phyloP scores from a whole-genome alignment of 176 grass and related monocot species.

The Phyllostachys edulis region DNA sequence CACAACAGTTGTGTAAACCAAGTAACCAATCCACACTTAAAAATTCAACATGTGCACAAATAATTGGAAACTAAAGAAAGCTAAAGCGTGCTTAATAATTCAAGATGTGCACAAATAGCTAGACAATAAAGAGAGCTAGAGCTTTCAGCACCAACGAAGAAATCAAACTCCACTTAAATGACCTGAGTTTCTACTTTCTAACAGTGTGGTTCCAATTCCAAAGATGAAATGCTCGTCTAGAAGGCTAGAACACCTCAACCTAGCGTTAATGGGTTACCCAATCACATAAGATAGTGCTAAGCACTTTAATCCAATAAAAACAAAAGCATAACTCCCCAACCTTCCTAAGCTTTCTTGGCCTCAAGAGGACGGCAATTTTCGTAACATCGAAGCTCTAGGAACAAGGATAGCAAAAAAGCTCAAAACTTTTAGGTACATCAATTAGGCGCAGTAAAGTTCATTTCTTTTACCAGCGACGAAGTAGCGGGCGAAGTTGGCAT shows the following conservation, averaged over 20 bases:
- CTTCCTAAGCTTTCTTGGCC: not conserved
- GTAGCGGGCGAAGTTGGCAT: constrained; percentile 77
- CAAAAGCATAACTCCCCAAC: not conserved
- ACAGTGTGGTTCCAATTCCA: not conserved
- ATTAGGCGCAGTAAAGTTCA: not conserved
- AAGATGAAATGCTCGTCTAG: not conserved
- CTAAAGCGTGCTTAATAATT: not conserved
- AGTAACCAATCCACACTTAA: not conserved
- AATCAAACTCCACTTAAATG: not conserved
- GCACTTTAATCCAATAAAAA: not conserved
- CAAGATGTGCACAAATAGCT: not conserved
- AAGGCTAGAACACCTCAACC: not conserved
- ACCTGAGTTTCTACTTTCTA: not conserved
- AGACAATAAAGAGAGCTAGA: not conserved
- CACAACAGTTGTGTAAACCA: not conserved
- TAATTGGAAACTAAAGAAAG: not conserved
- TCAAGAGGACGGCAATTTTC: too few relatives aligned
- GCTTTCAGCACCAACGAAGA: not conserved
- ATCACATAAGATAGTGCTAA: not conserved
- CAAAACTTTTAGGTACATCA: not conserved
- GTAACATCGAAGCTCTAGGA: not conserved
- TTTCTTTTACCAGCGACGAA: constrained; percentile 42
- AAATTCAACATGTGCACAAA: not conserved
- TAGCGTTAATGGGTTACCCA: too few relatives aligned
- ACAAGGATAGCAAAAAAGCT: not conserved